Evolutionary conservation across 352 stramenopile species (phyloP).

Genomic region (Pilasporangium apinafurcum): DNA sequence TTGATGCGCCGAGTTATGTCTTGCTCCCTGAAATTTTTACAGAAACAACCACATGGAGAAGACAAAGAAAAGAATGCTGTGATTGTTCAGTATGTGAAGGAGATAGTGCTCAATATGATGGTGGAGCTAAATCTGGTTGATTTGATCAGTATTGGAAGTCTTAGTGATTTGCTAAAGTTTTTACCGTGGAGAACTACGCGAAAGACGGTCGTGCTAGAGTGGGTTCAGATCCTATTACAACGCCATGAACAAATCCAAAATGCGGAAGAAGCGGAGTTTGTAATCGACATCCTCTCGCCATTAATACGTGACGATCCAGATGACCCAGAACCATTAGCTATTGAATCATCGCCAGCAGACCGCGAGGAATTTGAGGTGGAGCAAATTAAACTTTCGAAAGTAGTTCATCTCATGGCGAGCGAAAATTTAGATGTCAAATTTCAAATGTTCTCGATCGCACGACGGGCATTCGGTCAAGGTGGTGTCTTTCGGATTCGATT

Average conservation of each 20-base stretch:
- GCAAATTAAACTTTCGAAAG: conserved; percentile 87
- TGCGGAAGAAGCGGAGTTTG: conserved; percentile 40
- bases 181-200: conserved; percentile 50
- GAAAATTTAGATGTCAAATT: conserved; percentile 56
- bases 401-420: conserved; percentile 91
- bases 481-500: conserved; percentile 85
- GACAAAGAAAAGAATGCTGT: conserved; percentile 1
- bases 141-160: conserved; percentile 24
- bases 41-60: conserved; percentile 3
- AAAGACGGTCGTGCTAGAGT: conserved; percentile 45
- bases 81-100: conserved; percentile 4
- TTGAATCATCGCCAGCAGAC: conserved; percentile 7
- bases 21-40: conserved; percentile 21
- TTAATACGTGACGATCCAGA: conserved; percentile 83
- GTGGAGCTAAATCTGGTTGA: conserved; percentile 22
- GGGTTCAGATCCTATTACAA: conserved; percentile 34
- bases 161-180: conserved; percentile 28
- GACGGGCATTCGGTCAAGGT: conserved; percentile 77
- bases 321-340: conserved; percentile 16
- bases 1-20: conserved; percentile 22
- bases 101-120: conserved; percentile 10
- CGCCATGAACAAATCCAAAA: conserved; percentile 23
- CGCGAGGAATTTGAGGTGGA: conserved; percentile 77
- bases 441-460: conserved; percentile 50
- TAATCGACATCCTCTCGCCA: conserved; percentile 81